Conservation (phyloP, 129 eudicot genomes). For the Deinandra increscens region DNA sequence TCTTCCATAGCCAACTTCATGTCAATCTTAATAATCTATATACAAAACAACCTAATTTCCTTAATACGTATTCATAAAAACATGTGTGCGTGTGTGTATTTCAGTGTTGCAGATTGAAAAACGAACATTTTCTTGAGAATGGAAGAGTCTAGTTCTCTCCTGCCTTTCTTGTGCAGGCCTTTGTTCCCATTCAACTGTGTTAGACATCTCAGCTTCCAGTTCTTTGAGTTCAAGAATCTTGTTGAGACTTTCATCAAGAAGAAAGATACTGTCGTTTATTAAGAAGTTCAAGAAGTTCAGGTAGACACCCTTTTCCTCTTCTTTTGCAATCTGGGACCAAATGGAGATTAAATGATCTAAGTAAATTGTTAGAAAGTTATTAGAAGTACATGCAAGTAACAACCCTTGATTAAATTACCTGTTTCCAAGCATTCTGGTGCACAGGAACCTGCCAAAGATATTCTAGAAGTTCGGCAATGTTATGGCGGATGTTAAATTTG, state of each 20-base stretch:
- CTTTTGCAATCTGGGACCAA: constrained; percentile 78
- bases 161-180: constrained; percentile 96
- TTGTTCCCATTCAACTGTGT: constrained; percentile 87
- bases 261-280: constrained; percentile 87
- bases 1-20: constrained; percentile 98
- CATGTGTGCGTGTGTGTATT: neutral
- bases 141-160: constrained; percentile 94
- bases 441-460: constrained; percentile 98
- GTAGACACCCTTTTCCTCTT: constrained; percentile 96
- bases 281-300: constrained; percentile 83
- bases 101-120: neutral
- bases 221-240: constrained; percentile 96
- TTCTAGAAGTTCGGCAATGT: constrained; percentile 95
- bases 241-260: constrained; percentile 94
- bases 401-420: constrained; percentile 38
- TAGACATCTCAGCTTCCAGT: constrained; percentile 97
- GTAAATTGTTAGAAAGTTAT: neutral
- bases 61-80: neutral
- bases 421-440: constrained; percentile 95
- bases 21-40: constrained; percentile 85
- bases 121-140: constrained; percentile 90
- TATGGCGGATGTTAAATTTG: constrained; percentile 95
- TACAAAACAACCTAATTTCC: constrained; percentile 9
- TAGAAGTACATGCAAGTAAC: neutral
- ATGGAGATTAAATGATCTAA: neutral